Evolutionary conservation across 495 filamentous ascomycete genomes (phyloP).

Genomic region (Podospora australis): DNA sequence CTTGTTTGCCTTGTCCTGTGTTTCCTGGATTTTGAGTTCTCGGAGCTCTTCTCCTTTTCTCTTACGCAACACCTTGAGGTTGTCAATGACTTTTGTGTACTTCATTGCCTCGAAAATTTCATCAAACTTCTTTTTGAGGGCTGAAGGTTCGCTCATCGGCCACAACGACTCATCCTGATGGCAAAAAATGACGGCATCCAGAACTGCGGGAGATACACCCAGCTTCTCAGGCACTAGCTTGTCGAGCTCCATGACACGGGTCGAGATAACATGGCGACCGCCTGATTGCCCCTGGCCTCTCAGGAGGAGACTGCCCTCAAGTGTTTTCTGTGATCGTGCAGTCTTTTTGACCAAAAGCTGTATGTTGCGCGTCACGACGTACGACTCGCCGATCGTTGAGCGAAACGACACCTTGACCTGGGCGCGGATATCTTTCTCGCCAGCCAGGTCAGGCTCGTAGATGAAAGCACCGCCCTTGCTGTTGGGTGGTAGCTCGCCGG

Average conservation of each 20-base stretch:
- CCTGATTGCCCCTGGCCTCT: conserved; percentile 55
- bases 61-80: conserved; percentile 80
- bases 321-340: conserved; percentile 61
- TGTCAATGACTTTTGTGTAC: conserved; percentile 95
- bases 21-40: conserved; percentile 63
- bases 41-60: conserved; percentile 68
- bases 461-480: conserved; percentile 93
- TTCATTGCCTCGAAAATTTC: conserved; percentile 96
- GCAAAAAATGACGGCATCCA: conserved; percentile 95
- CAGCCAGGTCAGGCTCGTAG: conserved; percentile 84
- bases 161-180: conserved; percentile 97
- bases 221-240: conserved; percentile 78
- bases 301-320: conserved; percentile 71
- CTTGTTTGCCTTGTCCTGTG: conserved; percentile 76
- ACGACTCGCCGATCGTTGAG: conserved; percentile 62
- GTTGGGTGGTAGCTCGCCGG: conserved; percentile 87
- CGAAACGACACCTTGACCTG: conserved; percentile 88
- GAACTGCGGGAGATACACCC: conserved; percentile 81
- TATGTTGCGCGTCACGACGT: conserved; percentile 74
- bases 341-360: conserved; percentile 83
- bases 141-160: conserved; percentile 87
- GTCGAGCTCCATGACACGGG: conserved; percentile 71
- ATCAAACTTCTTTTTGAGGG: conserved; percentile 88
- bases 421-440: conserved; percentile 84
- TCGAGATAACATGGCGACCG: conserved; percentile 71